These are phyloP conservation scores for Teratosphaeria nubilosa DNA, from an alignment of 2,329 filamentous ascomycete species.

Conservation along the genomic window DNA sequence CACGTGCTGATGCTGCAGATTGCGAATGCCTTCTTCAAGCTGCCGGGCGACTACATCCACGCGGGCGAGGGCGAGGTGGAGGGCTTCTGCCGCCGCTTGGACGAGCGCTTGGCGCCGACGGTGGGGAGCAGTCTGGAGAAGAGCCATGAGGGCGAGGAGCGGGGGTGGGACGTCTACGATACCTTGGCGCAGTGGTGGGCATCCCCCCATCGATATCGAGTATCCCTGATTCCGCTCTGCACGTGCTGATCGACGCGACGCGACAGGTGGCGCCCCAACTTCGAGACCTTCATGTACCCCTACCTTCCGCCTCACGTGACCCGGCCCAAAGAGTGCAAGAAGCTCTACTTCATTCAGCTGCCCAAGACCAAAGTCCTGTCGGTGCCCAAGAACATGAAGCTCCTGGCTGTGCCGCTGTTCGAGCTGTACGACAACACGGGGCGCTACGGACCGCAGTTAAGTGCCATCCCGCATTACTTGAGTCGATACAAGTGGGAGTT, in stretches of 20 bases:
- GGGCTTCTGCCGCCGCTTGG: constrained; percentile 88
- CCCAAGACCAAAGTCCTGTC: constrained; percentile 88
- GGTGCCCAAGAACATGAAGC: constrained; percentile 99
- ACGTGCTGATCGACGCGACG: neutral
- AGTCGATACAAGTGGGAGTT: constrained; percentile 97
- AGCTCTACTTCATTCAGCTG: constrained; percentile 93
- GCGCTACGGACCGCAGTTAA: constrained; percentile 89
- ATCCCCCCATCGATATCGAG: too few species aligned
- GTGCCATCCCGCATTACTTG: constrained; percentile 87
- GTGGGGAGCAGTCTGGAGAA: constrained; percentile 70
- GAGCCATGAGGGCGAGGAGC: constrained; percentile 45
- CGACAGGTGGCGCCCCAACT: constrained; percentile 77
- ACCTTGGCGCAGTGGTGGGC: constrained; percentile 78
- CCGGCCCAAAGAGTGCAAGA: constrained; percentile 96
- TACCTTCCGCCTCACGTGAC: constrained; percentile 95
- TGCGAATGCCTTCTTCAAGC: constrained; percentile 97
- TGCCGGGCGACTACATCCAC: constrained; percentile 87
- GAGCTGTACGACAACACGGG: constrained; percentile 97
- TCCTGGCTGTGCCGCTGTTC: constrained; percentile 90
- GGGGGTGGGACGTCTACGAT: constrained; percentile 75
- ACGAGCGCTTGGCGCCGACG: constrained; percentile 76
- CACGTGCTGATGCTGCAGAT: constrained; percentile 99
- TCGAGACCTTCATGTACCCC: constrained; percentile 99
- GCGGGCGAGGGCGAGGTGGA: constrained; percentile 81
- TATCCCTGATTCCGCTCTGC: neutral